These are phyloP conservation scores for Vitis amurensis DNA, from an alignment of 164 flowering plant species.

Conservation along the genomic window DNA sequence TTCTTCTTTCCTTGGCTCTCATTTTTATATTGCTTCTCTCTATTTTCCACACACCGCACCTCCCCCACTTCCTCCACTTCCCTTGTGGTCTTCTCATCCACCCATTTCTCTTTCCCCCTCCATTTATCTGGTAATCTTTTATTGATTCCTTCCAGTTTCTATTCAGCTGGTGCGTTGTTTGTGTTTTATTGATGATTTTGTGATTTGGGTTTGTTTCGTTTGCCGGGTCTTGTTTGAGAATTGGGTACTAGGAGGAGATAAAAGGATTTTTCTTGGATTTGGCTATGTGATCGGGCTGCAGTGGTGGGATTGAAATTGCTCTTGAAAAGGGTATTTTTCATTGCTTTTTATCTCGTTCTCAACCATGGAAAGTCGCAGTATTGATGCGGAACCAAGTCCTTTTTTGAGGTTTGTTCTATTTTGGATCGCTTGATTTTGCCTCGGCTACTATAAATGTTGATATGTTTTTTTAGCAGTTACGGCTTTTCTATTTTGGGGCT, in stretches of 20 bases:
- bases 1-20: no score
- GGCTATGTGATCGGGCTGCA: neutral
- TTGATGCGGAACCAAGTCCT: conserved; percentile 11
- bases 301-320: neutral
- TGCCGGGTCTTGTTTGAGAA: neutral
- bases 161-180: neutral
- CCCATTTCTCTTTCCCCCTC: no score
- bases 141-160: no score
- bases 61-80: no score
- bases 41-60: no score
- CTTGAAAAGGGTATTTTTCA: neutral
- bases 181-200: neutral
- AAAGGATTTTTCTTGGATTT: neutral
- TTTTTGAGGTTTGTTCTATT: conserved; percentile 13
- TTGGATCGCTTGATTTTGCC: neutral
- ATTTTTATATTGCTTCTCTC: no score
- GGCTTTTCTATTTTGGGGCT: no score
- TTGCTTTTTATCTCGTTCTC: neutral
- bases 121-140: no score
- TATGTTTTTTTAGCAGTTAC: neutral
- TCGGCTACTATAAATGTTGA: no score
- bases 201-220: conserved; percentile 5
- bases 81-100: no score
- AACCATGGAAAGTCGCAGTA: conserved; percentile 21
- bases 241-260: neutral